Base-by-base conservation (phyloP, 768 basidiomycete genomes). In the Pisolithus sp. region DNA sequence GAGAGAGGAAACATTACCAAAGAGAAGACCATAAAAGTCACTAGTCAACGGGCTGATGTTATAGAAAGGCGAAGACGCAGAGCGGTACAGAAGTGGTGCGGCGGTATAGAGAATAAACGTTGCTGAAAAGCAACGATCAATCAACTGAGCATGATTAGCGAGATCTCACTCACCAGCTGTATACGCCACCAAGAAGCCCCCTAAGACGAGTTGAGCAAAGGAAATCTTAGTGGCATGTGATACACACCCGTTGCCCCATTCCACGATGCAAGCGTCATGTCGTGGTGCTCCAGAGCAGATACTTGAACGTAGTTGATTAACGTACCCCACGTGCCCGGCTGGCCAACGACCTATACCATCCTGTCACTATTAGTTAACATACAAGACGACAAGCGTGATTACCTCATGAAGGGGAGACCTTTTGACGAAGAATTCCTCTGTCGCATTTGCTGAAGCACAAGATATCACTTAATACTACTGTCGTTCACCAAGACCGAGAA, bases 81-180 rank as follows among this genome's bases (percentile, higher is more conserved):
- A 76, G 52, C 91, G 85, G 68, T 93, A 93, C 38, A 93, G 68
- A 57, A 92, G 56, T n/a, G 90, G 90, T 4, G 91, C 87, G 43
- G 86, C 79, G 36, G 89, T 92, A 63, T 93, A 93, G 48, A 93
- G 66, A 55, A 90, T 83, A 51, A 88, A 73, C 90, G 93, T 86
- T 1, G 91, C 89, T 78, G 37, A 26, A 5, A 20, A 38, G 20
- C n/a, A 47, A 18, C 9, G 15, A 64, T 31, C 59, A 46, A 13
- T 0, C 2, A 24, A 38, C 12, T 21, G 31, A 24, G 2, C n/a
- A 4, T 21, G 17, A 9, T 20, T 8, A 10, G 6, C 9, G 44
- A 52, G 17, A 10, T 40, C 26, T 42, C 8, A n/a, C 62, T 37
- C 52, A 73, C 73, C 68, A 8, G 71, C 63, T 20, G 72, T 82